phyloP scores from a whole-genome alignment of 2,329 filamentous ascomycete genomes.

The Sclerotinia minor region DNA sequence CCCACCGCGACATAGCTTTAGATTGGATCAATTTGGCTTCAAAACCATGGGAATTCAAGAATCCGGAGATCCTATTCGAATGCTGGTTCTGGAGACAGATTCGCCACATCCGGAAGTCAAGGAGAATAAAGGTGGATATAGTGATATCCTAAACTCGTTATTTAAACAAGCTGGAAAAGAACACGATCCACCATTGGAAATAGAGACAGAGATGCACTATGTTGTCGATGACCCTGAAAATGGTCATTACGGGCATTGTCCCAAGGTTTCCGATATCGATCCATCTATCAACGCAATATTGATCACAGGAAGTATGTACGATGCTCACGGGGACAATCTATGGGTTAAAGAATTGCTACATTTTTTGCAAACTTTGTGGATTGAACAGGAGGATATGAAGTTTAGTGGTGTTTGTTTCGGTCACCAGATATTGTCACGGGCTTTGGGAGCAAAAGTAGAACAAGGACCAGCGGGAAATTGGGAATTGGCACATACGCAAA shows the following conservation, averaged over 20 bases:
- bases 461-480: constrained; percentile 67
- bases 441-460: constrained; percentile 66
- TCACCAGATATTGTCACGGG: constrained; percentile 79
- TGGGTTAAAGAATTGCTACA: constrained; percentile 77
- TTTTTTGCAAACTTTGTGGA: constrained; percentile 60
- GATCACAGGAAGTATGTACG: constrained; percentile 73
- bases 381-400: constrained; percentile 60
- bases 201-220: constrained; percentile 56
- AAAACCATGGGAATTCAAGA: not conserved
- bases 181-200: constrained; percentile 54
- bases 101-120: constrained; percentile 54
- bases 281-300: constrained; percentile 72
- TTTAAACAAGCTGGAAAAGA: constrained; percentile 52
- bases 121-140: constrained; percentile 53
- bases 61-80: constrained; percentile 36
- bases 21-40: not conserved
- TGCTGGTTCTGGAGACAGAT: constrained; percentile 61
- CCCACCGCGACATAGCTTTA: not conserved
- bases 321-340: constrained; percentile 69
- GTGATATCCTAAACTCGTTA: constrained; percentile 53
- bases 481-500: constrained; percentile 75
- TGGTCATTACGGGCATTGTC: constrained; percentile 10
- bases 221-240: constrained; percentile 46
- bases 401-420: constrained; percentile 88
- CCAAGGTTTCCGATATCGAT: constrained; percentile 16